Conservation (phyloP, 2,329 filamentous ascomycete genomes). For the Orbilia brochopaga region DNA sequence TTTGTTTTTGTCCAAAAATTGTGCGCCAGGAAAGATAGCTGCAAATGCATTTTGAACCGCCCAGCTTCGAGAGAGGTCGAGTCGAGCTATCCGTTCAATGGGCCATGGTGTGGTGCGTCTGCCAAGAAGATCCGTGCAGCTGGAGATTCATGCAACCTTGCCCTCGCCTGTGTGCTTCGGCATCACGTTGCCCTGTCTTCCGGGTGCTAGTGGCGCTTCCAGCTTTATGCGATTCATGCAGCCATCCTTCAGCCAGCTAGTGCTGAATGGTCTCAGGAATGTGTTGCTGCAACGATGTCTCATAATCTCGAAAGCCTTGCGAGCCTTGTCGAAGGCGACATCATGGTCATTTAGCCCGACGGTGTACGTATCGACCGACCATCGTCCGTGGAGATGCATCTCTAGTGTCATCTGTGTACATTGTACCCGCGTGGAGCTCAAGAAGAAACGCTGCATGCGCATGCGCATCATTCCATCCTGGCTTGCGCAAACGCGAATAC, state of each 20-base stretch:
- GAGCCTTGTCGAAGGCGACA: not conserved
- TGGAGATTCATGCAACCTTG: slow-evolving; percentile 30
- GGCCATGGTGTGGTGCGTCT: slow-evolving; percentile 17
- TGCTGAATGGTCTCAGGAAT: slow-evolving; percentile 4
- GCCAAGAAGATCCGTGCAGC: slow-evolving; percentile 19
- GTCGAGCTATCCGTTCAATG: slow-evolving; percentile 17
- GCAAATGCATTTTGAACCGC: not conserved
- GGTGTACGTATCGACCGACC: too few relatives aligned
- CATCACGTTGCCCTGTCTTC: slow-evolving; percentile 29
- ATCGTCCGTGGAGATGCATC: too few relatives aligned
- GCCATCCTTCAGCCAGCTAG: slow-evolving; percentile 10
- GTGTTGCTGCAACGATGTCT: slow-evolving; percentile 28
- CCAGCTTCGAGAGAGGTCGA: not conserved
- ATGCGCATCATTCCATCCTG: not conserved
- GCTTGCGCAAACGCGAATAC: not conserved
- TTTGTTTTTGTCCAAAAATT: not conserved
- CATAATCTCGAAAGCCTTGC: not conserved
- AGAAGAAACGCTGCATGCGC: too few relatives aligned
- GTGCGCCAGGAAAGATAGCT: not conserved
- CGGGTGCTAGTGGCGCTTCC: slow-evolving; percentile 36
- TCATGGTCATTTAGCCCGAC: too few relatives aligned
- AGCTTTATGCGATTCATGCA: slow-evolving; percentile 32
- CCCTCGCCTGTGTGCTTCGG: slow-evolving; percentile 5
- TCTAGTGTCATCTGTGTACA: too few relatives aligned
- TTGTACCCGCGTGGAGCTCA: too few relatives aligned